These are phyloP conservation scores for Pythium biforme DNA, from an alignment of 352 stramenopile species.

Conservation along the genomic window DNA sequence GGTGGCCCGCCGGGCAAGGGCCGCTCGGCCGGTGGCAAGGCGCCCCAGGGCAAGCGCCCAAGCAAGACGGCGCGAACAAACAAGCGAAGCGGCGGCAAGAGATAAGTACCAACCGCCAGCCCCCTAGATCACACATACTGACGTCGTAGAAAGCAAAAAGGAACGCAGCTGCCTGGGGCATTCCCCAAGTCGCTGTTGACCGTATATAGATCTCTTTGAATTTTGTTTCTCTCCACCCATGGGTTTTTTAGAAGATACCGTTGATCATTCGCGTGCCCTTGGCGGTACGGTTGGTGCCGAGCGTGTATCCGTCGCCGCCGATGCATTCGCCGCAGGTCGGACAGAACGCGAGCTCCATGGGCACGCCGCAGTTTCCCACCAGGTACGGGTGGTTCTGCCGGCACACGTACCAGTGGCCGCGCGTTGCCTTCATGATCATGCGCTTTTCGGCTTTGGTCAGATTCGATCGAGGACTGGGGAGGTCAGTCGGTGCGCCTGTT, in stretches of 20 bases:
- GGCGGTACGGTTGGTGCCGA: neutral
- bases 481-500: neutral
- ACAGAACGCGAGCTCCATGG: conserved; percentile 22
- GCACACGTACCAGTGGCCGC: conserved; percentile 31
- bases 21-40: conserved; percentile 22
- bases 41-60: conserved; percentile 26
- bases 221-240: neutral
- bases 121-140: neutral
- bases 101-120: conserved; percentile 5
- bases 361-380: conserved; percentile 32
- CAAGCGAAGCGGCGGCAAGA: conserved; percentile 25
- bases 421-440: conserved; percentile 30
- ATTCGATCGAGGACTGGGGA: conserved; percentile 22
- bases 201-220: conserved; percentile 13
- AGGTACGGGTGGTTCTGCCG: conserved; percentile 33
- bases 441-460: conserved; percentile 31
- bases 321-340: conserved; percentile 29
- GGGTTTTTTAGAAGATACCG: neutral
- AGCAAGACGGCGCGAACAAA: conserved; percentile 31
- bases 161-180: neutral
- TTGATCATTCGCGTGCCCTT: conserved; percentile 21
- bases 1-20: conserved; percentile 16
- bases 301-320: conserved; percentile 25
- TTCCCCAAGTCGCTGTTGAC: neutral
- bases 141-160: conserved; percentile 1